These are phyloP conservation scores for Arabidopsis hybrid DNA, from an alignment of 441 rosid species.

Conservation along the genomic window DNA sequence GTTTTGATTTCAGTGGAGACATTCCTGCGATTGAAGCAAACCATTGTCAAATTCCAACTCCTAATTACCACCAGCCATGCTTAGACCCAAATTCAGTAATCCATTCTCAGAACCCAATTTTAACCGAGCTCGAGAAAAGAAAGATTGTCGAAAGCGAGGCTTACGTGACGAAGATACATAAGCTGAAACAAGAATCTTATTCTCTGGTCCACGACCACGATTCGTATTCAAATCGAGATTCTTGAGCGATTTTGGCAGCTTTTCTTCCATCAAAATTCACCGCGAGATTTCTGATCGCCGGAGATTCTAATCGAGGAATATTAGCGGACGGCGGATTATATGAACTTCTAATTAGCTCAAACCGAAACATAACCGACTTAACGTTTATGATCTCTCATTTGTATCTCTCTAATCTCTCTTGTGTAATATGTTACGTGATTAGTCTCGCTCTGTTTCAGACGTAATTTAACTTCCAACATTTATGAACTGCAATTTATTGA, in stretches of 20 bases:
- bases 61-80: background rate
- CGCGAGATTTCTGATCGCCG: slow-evolving; percentile 22
- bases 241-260: slow-evolving; percentile 48
- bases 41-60: background rate
- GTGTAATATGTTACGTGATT: background rate
- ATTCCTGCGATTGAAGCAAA: slow-evolving; percentile 48
- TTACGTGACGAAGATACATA: slow-evolving; percentile 53
- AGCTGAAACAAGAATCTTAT: slow-evolving; percentile 36
- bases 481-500: background rate
- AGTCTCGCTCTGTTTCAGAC: background rate
- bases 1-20: slow-evolving; percentile 45
- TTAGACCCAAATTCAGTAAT: background rate
- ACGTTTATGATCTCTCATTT: too few relatives aligned
- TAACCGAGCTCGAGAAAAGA: background rate
- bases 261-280: slow-evolving; percentile 52
- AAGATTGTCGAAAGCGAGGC: background rate
- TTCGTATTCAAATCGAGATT: slow-evolving; percentile 57
- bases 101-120: background rate
- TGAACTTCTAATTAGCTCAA: slow-evolving; percentile 10
- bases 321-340: slow-evolving; percentile 1
- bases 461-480: background rate
- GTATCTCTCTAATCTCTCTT: too few relatives aligned
- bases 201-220: slow-evolving; percentile 28
- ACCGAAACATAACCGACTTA: background rate
- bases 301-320: background rate